A percentile compares a stretch with the other conserved stretches of the same genome.
These are phyloP conservation scores for Aspergillus fischeri DNA, from an alignment of 2,329 filamentous ascomycete genomes.

Conservation along the genomic window DNA sequence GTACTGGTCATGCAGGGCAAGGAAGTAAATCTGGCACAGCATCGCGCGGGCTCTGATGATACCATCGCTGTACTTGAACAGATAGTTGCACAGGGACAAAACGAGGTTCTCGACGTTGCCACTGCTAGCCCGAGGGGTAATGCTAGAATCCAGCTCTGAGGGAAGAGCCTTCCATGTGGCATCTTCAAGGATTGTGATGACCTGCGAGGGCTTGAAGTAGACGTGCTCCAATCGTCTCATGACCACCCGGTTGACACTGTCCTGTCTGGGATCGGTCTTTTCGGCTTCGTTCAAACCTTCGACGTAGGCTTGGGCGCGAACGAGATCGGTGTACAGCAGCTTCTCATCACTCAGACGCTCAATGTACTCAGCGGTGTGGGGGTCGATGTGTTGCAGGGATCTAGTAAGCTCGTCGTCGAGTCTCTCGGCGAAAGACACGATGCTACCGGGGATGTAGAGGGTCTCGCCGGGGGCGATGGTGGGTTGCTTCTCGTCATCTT, in stretches of 20 bases:
- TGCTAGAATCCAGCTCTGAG: constrained; percentile 64
- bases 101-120: constrained; percentile 70
- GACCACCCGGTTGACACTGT: constrained; percentile 84
- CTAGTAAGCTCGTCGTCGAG: constrained; percentile 95
- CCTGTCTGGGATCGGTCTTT: constrained; percentile 70
- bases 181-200: constrained; percentile 90
- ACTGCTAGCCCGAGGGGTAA: constrained; percentile 68
- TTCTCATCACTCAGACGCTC: constrained; percentile 90
- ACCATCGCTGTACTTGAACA: constrained; percentile 90
- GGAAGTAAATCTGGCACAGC: constrained; percentile 98
- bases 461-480: constrained; percentile 67
- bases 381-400: constrained; percentile 96
- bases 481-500: constrained; percentile 94
- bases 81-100: constrained; percentile 85
- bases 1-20: constrained; percentile 95
- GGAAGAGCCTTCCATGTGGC: constrained; percentile 85
- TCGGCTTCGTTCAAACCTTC: constrained; percentile 71
- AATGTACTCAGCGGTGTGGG: constrained; percentile 97
- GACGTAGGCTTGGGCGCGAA: constrained; percentile 82
- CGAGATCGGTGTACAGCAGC: constrained; percentile 84
- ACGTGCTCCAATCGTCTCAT: constrained; percentile 95
- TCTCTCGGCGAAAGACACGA: constrained; percentile 91
- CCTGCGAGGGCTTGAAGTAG: constrained; percentile 97
- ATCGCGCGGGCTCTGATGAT: constrained; percentile 95
- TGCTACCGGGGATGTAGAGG: constrained; percentile 87